These are phyloP conservation scores for Cicer chorassanicum DNA, from an alignment of 306 rosid genomes.

Conservation along the genomic window DNA sequence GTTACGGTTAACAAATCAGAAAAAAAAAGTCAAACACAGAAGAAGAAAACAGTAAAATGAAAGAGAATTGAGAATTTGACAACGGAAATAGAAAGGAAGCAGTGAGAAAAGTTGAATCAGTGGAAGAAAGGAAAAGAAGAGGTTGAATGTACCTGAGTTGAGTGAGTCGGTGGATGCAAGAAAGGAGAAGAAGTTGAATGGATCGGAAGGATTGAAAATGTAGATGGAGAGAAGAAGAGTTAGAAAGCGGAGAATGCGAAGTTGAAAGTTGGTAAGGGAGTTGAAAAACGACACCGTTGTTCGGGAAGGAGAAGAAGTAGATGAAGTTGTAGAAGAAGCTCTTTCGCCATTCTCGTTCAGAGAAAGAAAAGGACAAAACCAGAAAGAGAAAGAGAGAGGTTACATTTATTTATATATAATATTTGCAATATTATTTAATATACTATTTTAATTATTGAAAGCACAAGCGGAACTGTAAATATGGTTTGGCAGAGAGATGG, in stretches of 20 bases:
- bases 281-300: constrained; percentile 63
- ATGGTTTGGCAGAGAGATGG: neutral
- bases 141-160: constrained; percentile 42
- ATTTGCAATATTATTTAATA: constrained; percentile 28
- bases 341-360: constrained; percentile 65
- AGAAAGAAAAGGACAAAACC: constrained; percentile 56
- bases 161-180: constrained; percentile 38
- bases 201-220: constrained; percentile 67
- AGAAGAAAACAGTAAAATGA: constrained; percentile 10
- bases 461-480: constrained; percentile 24
- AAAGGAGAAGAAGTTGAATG: constrained; percentile 39
- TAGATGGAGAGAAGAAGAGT: constrained; percentile 36
- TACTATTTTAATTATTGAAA: neutral
- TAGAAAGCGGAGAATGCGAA: constrained; percentile 47
- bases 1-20: constrained; percentile 6
- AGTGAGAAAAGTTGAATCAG: constrained; percentile 28
- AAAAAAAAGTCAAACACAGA: constrained; percentile 26
- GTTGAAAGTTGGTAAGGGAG: constrained; percentile 39
- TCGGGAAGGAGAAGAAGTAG: constrained; percentile 57
- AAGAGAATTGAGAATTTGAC: constrained; percentile 9
- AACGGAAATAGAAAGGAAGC: neutral
- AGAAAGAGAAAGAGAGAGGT: constrained; percentile 38
- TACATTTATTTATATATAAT: constrained; percentile 18
- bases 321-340: constrained; percentile 76
- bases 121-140: constrained; percentile 2